Percentiles rank a stretch among this genome's conserved stretches.
These are phyloP conservation scores for Penicillium paxilli DNA, from an alignment of 495 filamentous ascomycete species.

Conservation along the genomic window DNA sequence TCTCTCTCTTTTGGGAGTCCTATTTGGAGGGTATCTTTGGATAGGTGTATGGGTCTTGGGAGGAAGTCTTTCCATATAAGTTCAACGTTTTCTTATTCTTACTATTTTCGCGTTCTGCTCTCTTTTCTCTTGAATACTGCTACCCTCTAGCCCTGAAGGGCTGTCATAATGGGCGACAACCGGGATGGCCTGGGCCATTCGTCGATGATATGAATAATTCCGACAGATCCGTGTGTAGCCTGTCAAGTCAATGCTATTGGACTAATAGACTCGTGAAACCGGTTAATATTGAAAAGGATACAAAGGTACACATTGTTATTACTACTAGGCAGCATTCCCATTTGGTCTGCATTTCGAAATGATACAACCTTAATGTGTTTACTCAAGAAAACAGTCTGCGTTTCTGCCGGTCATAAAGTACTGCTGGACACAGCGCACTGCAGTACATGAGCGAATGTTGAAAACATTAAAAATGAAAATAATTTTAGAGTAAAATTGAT, in stretches of 20 bases:
- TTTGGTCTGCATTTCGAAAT: not conserved
- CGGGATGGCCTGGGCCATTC: too few species aligned
- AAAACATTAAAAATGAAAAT: too few species aligned
- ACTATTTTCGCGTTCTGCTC: too few species aligned
- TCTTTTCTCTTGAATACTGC: too few species aligned
- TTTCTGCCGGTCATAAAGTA: too few species aligned
- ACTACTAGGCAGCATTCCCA: too few species aligned
- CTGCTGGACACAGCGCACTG: too few species aligned
- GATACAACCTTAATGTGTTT: not conserved
- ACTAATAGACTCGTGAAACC: not conserved
- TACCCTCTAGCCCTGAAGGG: too few species aligned
- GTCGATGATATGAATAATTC: not conserved
- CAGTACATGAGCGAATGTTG: too few species aligned
- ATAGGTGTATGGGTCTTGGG: not conserved
- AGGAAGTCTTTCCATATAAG: not conserved
- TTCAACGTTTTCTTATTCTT: too few species aligned
- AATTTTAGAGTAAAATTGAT: not conserved
- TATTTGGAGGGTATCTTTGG: not conserved
- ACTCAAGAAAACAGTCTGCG: too few species aligned
- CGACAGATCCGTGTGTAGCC: not conserved
- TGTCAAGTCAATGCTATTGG: not conserved
- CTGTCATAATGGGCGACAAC: too few species aligned
- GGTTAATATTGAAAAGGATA: not conserved
- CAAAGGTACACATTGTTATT: not conserved
- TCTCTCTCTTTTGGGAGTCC: not conserved